phyloP scores from a whole-genome alignment of 2,329 filamentous ascomycete genomes.

The Reticulascus tulasneorum region DNA sequence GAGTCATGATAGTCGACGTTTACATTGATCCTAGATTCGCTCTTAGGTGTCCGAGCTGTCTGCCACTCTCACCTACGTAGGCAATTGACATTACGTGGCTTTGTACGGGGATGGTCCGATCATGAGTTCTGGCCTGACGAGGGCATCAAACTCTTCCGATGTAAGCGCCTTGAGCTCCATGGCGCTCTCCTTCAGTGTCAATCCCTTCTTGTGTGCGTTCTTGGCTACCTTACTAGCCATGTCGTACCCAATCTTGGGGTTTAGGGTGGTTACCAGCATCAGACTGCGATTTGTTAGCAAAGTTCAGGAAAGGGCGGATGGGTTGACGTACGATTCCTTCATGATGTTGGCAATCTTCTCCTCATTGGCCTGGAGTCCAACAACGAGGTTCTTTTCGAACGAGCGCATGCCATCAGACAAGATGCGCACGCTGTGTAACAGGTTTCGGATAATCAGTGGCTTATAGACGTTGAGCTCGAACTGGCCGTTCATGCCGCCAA shows the following conservation, averaged over 20 bases:
- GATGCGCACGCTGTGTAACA: conserved; percentile 86
- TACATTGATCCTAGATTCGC: too few species aligned
- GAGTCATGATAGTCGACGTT: too few species aligned
- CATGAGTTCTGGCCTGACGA: conserved; percentile 95
- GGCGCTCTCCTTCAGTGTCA: conserved; percentile 89
- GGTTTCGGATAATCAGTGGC: conserved; percentile 90
- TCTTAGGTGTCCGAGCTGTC: too few species aligned
- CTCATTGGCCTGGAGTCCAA: conserved; percentile 87
- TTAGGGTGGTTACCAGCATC: conserved; percentile 97
- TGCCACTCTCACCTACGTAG: too few species aligned
- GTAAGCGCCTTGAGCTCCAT: conserved; percentile 89
- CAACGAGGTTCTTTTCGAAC: conserved; percentile 91
- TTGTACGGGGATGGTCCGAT: conserved; percentile 70
- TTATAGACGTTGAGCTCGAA: conserved; percentile 99
- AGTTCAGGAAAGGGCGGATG: background rate
- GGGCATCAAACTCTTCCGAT: conserved; percentile 81
- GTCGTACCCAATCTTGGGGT: conserved; percentile 95
- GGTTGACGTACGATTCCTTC: conserved; percentile 76
- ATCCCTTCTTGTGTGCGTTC: conserved; percentile 97
- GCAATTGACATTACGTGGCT: too few species aligned
- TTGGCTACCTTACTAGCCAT: conserved; percentile 97
- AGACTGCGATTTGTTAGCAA: conserved; percentile 53
- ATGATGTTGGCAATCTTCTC: conserved; percentile 84
- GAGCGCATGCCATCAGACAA: conserved; percentile 89
- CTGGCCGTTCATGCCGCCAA: conserved; percentile 95